Base-by-base conservation (phyloP, 495 filamentous ascomycete species). In the Aspergillus cristatus region DNA sequence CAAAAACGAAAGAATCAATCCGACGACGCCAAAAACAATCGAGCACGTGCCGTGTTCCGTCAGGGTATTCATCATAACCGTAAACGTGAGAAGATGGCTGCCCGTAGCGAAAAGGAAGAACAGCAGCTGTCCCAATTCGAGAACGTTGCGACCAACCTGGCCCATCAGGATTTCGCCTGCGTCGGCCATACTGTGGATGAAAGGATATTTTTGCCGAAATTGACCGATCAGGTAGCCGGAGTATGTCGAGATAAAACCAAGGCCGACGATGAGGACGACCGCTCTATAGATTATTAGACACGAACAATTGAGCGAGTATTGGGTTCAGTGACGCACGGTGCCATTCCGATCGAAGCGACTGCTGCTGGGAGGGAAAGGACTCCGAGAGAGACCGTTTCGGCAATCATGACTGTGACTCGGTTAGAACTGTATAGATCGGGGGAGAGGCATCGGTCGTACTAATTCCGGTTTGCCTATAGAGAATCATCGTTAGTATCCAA, bases 101-200 rank as follows among this genome's bases (percentile, higher is more conserved):
- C 72, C 83, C 62, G 82, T 79, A 40, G 83, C 75, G 62, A 89
- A 86, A 28, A 82, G 55, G 22, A 86, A 70, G 54, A 85, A 78
- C 32, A 84, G 42, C 7, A 75, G 57, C 45, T 82, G 80, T 43
- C 74, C 78, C 30, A 59, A 55, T 6, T 75, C 76, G 41, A 81
- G 65, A 14, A 88, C 42, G 40, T 80, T 74, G 30, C 78, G 75
- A 0, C 82, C 81, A 20, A 74, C 57, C 3, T 47, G 60, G 3
- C 81, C 82, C 52, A 78, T 66, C 30, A 87, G 64, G 38, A 90
- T 59, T 16, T 74, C 57, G n/a, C 79, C 79, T 1, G 75, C 81
- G 46, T 91, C 83, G n/a, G 77, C 78, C 48, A 86, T 78, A 55
- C 77, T 76, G 46, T 76, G 62, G n/a, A 87, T 72, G 12, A 76